Evolutionary conservation across 2,329 filamentous ascomycete genomes (phyloP), one percentile per base, ranked within the genome.

Genomic region (Aspergillus pseudoterreus): DNA sequence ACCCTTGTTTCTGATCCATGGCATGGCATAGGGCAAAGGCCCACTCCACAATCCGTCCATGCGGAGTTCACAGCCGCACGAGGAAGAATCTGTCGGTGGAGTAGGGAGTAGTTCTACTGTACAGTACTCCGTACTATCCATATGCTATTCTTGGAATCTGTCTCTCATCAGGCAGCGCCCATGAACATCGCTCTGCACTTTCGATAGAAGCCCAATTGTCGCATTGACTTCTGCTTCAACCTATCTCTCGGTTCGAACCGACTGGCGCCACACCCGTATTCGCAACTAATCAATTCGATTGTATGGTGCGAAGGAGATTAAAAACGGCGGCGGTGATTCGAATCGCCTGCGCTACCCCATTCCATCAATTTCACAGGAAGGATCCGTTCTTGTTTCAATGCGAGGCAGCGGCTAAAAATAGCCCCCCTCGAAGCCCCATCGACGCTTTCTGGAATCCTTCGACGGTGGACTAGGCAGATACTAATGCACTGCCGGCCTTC

Each of bases 391-490:
- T 30, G 27, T 30, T 51, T 47, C 49, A 15, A 55, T 33, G 46
- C 50, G 53, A 54, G 62, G 61, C 56, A 56, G 46, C 43, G 51
- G 47, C 63, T 65, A 63, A 66, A 65, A 62, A 57, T 63, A 63
- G 54, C 56, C 32, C n/a, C 21, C 12, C 43, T n/a, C n/a, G 22
- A 44, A 15, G 43, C 47, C 55, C 52, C 49, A 61, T 57, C 14
- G 35, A 38, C 11, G 35, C 14, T 57, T 67, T 69, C 64, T 60
- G 63, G 64, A 67, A 65, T 57, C 47, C 58, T 64, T 58, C 55
- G 61, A 60, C 54, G 19, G 19, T 19, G 19, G 19, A 19, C 19
- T 19, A 19, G 19, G 19, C 19, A 19, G 19, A 19, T 19, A 19
- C 22, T 22, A 22, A 22, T 49, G 46, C 36, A 47, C 10, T 32